These are phyloP conservation scores for Candida dendrica DNA, from an alignment of 805 yeast genomes.

Conservation along the genomic window DNA sequence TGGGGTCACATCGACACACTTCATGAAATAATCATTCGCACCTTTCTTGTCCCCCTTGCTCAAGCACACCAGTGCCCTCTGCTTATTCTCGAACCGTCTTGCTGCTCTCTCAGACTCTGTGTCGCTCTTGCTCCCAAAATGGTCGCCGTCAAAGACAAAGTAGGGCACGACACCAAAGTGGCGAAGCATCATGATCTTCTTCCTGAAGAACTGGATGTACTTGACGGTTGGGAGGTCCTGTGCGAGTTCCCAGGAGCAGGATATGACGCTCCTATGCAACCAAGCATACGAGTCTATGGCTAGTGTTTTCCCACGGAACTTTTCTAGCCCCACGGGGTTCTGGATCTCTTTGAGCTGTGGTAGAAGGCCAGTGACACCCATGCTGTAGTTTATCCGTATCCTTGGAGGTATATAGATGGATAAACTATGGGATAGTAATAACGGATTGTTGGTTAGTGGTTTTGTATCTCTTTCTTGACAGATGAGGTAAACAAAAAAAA, in stretches of 20 bases:
- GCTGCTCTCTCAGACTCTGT: slow-evolving; percentile 62
- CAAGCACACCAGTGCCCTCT: slow-evolving; percentile 45
- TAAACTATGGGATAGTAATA: no score
- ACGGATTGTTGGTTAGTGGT: background rate
- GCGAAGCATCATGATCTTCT: slow-evolving; percentile 57
- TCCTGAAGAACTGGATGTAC: slow-evolving; percentile 63
- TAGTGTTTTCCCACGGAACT: slow-evolving; percentile 64
- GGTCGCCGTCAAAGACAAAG: slow-evolving; percentile 90
- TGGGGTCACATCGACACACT: slow-evolving; percentile 82
- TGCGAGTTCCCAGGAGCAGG: slow-evolving; percentile 81
- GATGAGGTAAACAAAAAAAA: no score
- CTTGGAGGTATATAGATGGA: no score
- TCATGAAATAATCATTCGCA: slow-evolving; percentile 66
- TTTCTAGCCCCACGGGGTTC: slow-evolving; percentile 45
- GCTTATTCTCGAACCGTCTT: slow-evolving; percentile 50
- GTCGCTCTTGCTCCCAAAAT: slow-evolving; percentile 66
- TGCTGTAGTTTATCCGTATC: no score
- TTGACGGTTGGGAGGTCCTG: slow-evolving; percentile 62
- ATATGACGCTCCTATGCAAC: slow-evolving; percentile 81
- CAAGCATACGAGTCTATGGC: slow-evolving; percentile 97
- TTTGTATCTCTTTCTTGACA: no score
- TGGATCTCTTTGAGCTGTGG: slow-evolving; percentile 76
- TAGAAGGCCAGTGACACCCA: slow-evolving; percentile 83
- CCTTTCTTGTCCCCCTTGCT: slow-evolving; percentile 44
- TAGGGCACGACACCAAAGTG: slow-evolving; percentile 69